Evolutionary conservation across 2,329 filamentous ascomycete genomes (phyloP).

Genomic region (Cladosporium cucumerinum): DNA sequence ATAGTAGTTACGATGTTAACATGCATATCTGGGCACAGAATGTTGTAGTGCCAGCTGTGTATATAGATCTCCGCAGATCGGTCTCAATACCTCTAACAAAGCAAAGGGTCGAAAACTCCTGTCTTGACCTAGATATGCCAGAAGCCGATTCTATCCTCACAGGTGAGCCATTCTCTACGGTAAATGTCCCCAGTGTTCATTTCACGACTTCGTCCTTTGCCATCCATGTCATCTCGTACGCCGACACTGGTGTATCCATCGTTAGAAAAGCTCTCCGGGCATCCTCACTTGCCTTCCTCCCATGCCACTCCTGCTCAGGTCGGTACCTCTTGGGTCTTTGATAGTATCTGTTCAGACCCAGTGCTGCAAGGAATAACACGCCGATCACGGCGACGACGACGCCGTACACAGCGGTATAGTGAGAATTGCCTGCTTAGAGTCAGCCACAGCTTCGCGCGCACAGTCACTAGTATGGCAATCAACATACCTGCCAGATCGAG

Average conservation of each 20-base stretch:
- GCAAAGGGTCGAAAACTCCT: not conserved
- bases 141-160: not conserved
- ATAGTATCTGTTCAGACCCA: not conserved
- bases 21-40: no score
- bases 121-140: not conserved
- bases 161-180: not conserved
- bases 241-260: constrained; percentile 9
- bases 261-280: constrained; percentile 2
- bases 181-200: not conserved
- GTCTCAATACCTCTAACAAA: not conserved
- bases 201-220: constrained; percentile 2
- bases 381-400: constrained; percentile 3
- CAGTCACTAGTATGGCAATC: no score
- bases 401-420: constrained; percentile 1
- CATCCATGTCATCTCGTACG: constrained; percentile 15
- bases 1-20: no score
- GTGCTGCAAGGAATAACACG: not conserved
- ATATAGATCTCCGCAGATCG: no score
- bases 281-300: constrained; percentile 1
- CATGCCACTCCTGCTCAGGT: constrained; percentile 10
- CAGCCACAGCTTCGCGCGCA: not conserved
- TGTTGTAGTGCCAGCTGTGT: no score
- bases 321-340: constrained; percentile 3
- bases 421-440: not conserved
- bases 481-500: constrained; percentile 54